A percentile compares a stretch with the other conserved stretches of the same genome.
Conservation (phyloP, 371 early-diverging fungal genomes). For the Astathelohania contejeani region DNA sequence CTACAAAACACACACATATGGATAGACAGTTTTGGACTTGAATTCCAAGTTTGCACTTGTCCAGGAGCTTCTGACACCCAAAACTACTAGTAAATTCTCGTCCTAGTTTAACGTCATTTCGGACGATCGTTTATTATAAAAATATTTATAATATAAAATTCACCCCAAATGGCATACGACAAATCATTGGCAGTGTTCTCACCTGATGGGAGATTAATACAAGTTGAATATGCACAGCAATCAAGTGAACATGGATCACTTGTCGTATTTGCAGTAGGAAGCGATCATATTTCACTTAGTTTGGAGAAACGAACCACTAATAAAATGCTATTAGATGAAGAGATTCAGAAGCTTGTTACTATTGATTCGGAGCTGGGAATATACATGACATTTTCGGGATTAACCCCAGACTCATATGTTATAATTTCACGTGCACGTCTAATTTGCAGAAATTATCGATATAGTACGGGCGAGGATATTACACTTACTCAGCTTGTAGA, state of each 20-base stretch:
- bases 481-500: constrained; percentile 77
- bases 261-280: constrained; percentile 36
- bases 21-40: too few relatives aligned
- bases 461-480: constrained; percentile 59
- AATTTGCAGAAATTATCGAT: constrained; percentile 38
- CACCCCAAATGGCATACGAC: constrained; percentile 42
- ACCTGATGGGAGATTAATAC: constrained; percentile 97
- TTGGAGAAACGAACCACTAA: constrained; percentile 81
- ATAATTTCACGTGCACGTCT: constrained; percentile 33
- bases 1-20: too few relatives aligned
- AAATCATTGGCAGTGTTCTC: constrained; percentile 87
- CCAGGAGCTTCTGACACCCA: too few relatives aligned
- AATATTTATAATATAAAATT: too few relatives aligned
- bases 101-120: too few relatives aligned
- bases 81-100: too few relatives aligned
- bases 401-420: constrained; percentile 48
- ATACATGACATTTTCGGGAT: constrained; percentile 65
- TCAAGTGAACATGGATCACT: constrained; percentile 83
- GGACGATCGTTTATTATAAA: not conserved
- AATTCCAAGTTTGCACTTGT: too few relatives aligned
- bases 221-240: constrained; percentile 98
- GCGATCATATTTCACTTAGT: constrained; percentile 35
- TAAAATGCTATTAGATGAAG: constrained; percentile 87
- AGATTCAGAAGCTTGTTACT: constrained; percentile 77
- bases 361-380: constrained; percentile 91